Evolutionary conservation across 192 early-diverging fungal species (phyloP).

Genomic region (Coemansia sp.): DNA sequence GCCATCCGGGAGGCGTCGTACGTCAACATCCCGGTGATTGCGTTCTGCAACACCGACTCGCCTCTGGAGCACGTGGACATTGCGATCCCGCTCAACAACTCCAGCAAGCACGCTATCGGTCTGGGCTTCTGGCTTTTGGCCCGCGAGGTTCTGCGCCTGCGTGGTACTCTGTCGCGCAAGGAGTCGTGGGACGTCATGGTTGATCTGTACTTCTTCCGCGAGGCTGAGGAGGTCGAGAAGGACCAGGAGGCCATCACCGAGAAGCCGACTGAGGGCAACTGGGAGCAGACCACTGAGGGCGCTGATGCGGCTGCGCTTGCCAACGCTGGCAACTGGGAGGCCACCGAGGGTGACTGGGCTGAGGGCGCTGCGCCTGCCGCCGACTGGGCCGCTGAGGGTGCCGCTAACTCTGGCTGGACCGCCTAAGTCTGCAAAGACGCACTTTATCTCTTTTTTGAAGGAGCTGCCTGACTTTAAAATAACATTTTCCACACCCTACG

Average conservation of each 20-base stretch:
- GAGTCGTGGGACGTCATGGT: slow-evolving; percentile 96
- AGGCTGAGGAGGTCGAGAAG: slow-evolving; percentile 95
- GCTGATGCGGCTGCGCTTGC: slow-evolving; percentile 35
- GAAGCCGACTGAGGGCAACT: slow-evolving; percentile 55
- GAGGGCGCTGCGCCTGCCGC: slow-evolving; percentile 37
- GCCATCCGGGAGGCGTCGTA: slow-evolving; percentile 99
- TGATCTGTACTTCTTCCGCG: slow-evolving; percentile 99
- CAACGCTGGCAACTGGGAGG: slow-evolving; percentile 48
- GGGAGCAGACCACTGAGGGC: slow-evolving; percentile 50
- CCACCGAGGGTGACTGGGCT: slow-evolving; percentile 43
- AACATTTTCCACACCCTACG: neutral
- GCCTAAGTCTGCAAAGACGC: slow-evolving; percentile 11
- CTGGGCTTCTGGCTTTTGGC: slow-evolving; percentile 97
- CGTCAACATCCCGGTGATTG: slow-evolving; percentile 99
- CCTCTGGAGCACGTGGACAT: slow-evolving; percentile 93
- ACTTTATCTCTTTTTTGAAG: neutral
- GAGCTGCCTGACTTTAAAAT: neutral
- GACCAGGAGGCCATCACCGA: slow-evolving; percentile 68
- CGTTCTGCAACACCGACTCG: slow-evolving; percentile 97
- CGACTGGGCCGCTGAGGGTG: slow-evolving; percentile 69
- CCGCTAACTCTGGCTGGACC: slow-evolving; percentile 42
- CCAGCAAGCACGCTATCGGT: slow-evolving; percentile 98
- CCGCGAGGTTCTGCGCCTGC: slow-evolving; percentile 97
- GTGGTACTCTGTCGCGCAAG: slow-evolving; percentile 84
- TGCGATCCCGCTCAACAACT: slow-evolving; percentile 99